Evolutionary conservation across 768 basidiomycete species (phyloP).

Genomic region (Termitomyces sp.): DNA sequence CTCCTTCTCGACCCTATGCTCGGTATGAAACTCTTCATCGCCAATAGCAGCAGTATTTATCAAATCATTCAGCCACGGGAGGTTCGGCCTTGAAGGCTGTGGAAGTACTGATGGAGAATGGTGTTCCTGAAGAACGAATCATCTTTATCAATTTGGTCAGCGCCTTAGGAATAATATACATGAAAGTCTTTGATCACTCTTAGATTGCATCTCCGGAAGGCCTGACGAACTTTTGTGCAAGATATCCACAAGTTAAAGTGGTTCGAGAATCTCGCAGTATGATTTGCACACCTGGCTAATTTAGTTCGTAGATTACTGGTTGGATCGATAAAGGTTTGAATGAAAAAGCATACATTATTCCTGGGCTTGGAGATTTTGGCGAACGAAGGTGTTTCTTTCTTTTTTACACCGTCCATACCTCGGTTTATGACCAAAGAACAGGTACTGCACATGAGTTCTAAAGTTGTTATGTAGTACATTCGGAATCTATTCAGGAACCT

Average conservation of each 20-base stretch:
- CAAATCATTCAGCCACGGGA: conserved; percentile 63
- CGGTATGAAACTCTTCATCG: conserved; percentile 41
- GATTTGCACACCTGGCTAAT: not conserved
- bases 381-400: conserved; percentile 59
- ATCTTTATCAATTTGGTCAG: conserved; percentile 90
- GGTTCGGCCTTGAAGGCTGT: conserved; percentile 98
- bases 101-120: conserved; percentile 87
- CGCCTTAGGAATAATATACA: not conserved
- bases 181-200: not conserved
- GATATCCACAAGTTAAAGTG: conserved; percentile 72
- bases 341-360: conserved; percentile 86
- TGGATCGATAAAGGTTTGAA: conserved; percentile 95
- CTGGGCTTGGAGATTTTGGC: conserved; percentile 96
- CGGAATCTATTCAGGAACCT: not conserved
- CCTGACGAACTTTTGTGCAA: conserved; percentile 70
- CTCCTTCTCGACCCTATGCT: conserved; percentile 98
- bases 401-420: not conserved
- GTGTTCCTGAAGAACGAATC: conserved; percentile 91
- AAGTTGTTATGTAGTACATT: not conserved
- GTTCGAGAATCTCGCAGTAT: conserved; percentile 36
- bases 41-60: not conserved
- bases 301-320: conserved; percentile 67
- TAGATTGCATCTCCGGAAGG: conserved; percentile 91
- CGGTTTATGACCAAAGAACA: not conserved
- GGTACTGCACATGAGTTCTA: not conserved